Evolutionary conservation across 768 basidiomycete species (phyloP).

Genomic region (Russula abietina): DNA sequence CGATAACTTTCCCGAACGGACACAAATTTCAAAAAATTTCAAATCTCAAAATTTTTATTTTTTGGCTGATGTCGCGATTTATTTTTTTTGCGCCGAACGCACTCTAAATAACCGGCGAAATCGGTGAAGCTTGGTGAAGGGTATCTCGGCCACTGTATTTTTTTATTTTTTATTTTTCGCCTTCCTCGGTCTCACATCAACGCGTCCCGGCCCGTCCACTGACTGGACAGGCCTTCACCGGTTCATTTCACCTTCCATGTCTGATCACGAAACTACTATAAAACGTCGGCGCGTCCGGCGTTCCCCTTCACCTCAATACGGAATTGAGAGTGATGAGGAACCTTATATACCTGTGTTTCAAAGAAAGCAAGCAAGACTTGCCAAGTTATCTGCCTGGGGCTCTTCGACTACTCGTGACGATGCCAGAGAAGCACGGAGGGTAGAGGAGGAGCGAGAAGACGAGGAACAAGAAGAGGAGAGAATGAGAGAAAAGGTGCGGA

Average conservation of each 20-base stretch:
- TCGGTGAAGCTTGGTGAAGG: too few relatives aligned
- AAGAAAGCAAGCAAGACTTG: constrained; percentile 73
- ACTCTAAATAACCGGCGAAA: too few relatives aligned
- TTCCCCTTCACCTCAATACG: constrained; percentile 55
- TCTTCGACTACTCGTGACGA: constrained; percentile 48
- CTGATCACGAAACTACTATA: constrained; percentile 35
- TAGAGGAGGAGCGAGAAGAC: constrained; percentile 57
- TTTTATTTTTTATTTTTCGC: too few relatives aligned
- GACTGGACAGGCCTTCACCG: too few relatives aligned
- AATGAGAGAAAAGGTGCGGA: constrained; percentile 65
- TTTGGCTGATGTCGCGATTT: too few relatives aligned
- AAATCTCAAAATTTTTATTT: too few relatives aligned
- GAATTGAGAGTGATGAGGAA: constrained; percentile 55
- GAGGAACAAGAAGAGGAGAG: constrained; percentile 75
- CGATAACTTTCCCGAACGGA: too few relatives aligned
- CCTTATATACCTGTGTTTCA: constrained; percentile 87
- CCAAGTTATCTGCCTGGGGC: constrained; percentile 62
- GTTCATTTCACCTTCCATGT: too few relatives aligned
- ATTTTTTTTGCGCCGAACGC: too few relatives aligned
- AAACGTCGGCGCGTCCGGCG: constrained; percentile 46
- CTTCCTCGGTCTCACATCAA: too few relatives aligned
- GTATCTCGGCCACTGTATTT: too few relatives aligned
- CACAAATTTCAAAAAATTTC: too few relatives aligned
- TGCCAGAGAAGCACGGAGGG: constrained; percentile 47
- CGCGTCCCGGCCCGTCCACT: constrained; percentile 8